phyloP scores from a whole-genome alignment of 1,284 basidiomycete species.

The Ganoderma lucidum region DNA sequence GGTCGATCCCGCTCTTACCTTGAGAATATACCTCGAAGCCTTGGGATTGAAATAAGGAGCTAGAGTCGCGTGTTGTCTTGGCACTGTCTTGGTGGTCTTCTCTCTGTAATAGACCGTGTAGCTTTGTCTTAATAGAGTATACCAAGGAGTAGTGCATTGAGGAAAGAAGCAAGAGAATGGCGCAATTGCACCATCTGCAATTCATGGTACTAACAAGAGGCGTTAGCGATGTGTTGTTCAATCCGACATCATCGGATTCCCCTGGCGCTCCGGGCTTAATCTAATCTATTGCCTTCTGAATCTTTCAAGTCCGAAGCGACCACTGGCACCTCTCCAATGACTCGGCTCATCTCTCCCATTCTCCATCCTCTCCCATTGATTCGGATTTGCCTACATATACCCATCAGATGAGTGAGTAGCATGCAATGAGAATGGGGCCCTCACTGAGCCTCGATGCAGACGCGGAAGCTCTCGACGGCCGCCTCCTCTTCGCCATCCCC shows the following conservation, averaged over 20 bases:
- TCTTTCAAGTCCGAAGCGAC: constrained; percentile 12
- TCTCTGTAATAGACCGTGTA: background rate
- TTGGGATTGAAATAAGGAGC: background rate
- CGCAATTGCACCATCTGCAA: background rate
- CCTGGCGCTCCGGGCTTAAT: constrained; percentile 11
- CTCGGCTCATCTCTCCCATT: constrained; percentile 13
- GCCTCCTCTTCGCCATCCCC: constrained; percentile 94
- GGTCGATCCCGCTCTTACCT: constrained; percentile 3
- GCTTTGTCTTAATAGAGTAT: background rate
- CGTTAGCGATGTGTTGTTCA: background rate
- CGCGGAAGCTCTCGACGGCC: constrained; percentile 63
- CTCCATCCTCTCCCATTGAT: background rate
- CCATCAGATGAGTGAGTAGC: constrained; percentile 29
- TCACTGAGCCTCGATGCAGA: constrained; percentile 34
- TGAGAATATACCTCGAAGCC: background rate
- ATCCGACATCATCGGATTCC: background rate
- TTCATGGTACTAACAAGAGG: no score
- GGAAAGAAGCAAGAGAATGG: background rate
- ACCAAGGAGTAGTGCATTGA: background rate
- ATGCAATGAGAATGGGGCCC: background rate
- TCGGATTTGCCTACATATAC: background rate
- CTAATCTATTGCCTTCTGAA: constrained; percentile 18
- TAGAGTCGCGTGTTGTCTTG: background rate
- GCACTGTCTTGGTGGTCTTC: background rate
- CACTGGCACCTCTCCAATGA: constrained; percentile 15